A percentile compares a stretch with the other conserved stretches of the same genome.
These are phyloP conservation scores for Arthrinium puccinioides DNA, from an alignment of 2,329 filamentous ascomycete species.

Conservation along the genomic window DNA sequence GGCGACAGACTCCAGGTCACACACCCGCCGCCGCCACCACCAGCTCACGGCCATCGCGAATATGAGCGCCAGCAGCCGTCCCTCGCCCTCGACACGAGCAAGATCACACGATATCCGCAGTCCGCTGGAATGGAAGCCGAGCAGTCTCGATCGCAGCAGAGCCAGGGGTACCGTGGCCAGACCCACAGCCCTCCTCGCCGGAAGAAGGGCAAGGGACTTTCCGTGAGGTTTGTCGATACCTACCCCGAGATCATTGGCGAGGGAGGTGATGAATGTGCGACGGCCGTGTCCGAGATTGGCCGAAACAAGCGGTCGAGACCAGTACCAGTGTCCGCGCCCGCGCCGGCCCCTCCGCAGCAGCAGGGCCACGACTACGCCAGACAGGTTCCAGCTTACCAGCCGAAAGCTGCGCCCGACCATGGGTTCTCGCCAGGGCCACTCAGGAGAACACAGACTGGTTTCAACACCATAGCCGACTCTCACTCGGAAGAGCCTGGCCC, in stretches of 20 bases:
- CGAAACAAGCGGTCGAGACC: slow-evolving; percentile 40
- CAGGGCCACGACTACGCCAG: slow-evolving; percentile 19
- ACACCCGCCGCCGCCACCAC: slow-evolving; percentile 36
- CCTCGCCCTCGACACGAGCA: slow-evolving; percentile 46
- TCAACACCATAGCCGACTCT: slow-evolving; percentile 13
- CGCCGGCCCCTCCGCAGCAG: slow-evolving; percentile 21
- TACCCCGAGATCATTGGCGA: slow-evolving; percentile 80
- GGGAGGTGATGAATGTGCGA: slow-evolving; percentile 79
- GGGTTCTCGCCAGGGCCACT: slow-evolving; percentile 48
- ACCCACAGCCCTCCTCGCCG: slow-evolving; percentile 37
- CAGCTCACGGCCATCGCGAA: slow-evolving; percentile 20
- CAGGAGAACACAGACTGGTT: slow-evolving; percentile 52
- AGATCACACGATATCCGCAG: slow-evolving; percentile 48
- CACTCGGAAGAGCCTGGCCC: slow-evolving; percentile 9
- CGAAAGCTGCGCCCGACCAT: slow-evolving; percentile 18
- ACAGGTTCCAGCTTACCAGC: slow-evolving; percentile 15
- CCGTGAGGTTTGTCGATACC: slow-evolving; percentile 66
- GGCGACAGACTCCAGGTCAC: slow-evolving; percentile 49
- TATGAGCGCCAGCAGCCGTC: slow-evolving; percentile 26
- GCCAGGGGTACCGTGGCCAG: slow-evolving; percentile 33
- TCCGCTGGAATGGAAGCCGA: slow-evolving; percentile 44
- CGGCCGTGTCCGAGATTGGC: slow-evolving; percentile 65
- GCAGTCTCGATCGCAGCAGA: slow-evolving; percentile 32
- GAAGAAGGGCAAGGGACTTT: slow-evolving; percentile 54
- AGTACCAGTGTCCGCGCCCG: slow-evolving; percentile 24